Evolutionary conservation across 1,139 yeast species (phyloP).

Genomic region (Yamadazyma oceani): DNA sequence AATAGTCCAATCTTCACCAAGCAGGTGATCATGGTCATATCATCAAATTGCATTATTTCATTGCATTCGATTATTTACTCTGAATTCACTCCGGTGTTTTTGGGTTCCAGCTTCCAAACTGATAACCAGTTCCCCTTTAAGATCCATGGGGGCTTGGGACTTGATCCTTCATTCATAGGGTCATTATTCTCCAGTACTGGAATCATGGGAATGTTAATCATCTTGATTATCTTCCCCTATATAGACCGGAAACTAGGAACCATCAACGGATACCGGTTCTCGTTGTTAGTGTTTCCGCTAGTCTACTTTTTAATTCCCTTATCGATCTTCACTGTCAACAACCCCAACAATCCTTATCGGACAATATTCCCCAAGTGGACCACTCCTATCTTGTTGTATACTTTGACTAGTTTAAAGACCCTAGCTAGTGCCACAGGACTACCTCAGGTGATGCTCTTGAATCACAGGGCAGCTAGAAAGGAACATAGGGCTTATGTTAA

Average conservation of each 20-base stretch:
- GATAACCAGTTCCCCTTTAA: constrained; percentile 30
- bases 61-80: constrained; percentile 51
- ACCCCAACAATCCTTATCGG: constrained; percentile 18
- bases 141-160: constrained; percentile 29
- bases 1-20: constrained; percentile 9
- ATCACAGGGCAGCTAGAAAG: constrained; percentile 49
- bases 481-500: constrained; percentile 51
- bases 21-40: constrained; percentile 14
- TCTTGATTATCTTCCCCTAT: constrained; percentile 53
- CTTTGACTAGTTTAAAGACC: constrained; percentile 33
- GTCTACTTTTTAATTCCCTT: constrained; percentile 53
- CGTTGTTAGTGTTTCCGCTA: constrained; percentile 45
- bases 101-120: constrained; percentile 43
- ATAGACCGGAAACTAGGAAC: constrained; percentile 52
- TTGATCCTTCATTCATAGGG: constrained; percentile 49
- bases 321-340: constrained; percentile 40
- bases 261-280: constrained; percentile 42
- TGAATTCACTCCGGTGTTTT: constrained; percentile 59
- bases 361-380: constrained; percentile 25
- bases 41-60: constrained; percentile 14
- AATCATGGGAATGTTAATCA: constrained; percentile 50
- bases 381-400: constrained; percentile 23
- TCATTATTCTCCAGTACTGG: constrained; percentile 56
- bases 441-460: constrained; percentile 27
- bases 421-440: constrained; percentile 24